Evolutionary conservation across 176 grass and related monocot species (phyloP).

Genomic region (Aegilops bicornis): DNA sequence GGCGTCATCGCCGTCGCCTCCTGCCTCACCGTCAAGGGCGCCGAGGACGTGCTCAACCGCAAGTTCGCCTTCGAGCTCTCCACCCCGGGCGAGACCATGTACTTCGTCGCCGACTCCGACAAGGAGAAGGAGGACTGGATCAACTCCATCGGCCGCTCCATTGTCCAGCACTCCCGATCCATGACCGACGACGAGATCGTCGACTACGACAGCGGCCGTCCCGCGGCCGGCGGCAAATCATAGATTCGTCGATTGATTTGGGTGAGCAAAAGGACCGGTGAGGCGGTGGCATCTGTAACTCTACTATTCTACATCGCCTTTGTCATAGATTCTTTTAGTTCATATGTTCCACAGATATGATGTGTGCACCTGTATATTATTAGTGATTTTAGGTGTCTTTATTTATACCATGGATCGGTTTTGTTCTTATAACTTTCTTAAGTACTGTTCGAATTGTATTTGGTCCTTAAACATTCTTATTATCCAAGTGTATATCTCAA

Average conservation of each 20-base stretch:
- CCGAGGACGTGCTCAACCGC: slow-evolving; percentile 91
- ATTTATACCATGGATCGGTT: slow-evolving; percentile 14
- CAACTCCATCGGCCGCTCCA: slow-evolving; percentile 97
- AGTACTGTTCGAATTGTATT: slow-evolving; percentile 22
- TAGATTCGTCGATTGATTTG: slow-evolving; percentile 20
- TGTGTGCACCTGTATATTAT: slow-evolving; percentile 41
- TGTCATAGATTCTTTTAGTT: slow-evolving; percentile 22
- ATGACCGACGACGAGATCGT: slow-evolving; percentile 81
- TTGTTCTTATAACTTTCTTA: neutral
- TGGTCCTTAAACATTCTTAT: neutral
- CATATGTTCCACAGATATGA: neutral
- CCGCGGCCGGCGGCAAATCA: slow-evolving; percentile 13
- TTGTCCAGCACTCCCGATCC: slow-evolving; percentile 92
- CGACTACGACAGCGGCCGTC: slow-evolving; percentile 73
- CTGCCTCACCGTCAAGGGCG: slow-evolving; percentile 96
- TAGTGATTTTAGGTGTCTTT: slow-evolving; percentile 36
- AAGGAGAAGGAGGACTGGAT: slow-evolving; percentile 99
- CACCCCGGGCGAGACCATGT: slow-evolving; percentile 85
- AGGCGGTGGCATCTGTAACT: slow-evolving; percentile 1
- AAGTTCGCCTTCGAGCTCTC: slow-evolving; percentile 89
- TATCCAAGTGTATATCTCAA: neutral
- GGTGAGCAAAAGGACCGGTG: slow-evolving; percentile 26
- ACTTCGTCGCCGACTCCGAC: slow-evolving; percentile 96
- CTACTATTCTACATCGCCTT: slow-evolving; percentile 4
- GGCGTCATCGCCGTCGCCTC: slow-evolving; percentile 75